Evolutionary conservation across 805 yeast species (phyloP).

Genomic region (Kuraishia ogatae): DNA sequence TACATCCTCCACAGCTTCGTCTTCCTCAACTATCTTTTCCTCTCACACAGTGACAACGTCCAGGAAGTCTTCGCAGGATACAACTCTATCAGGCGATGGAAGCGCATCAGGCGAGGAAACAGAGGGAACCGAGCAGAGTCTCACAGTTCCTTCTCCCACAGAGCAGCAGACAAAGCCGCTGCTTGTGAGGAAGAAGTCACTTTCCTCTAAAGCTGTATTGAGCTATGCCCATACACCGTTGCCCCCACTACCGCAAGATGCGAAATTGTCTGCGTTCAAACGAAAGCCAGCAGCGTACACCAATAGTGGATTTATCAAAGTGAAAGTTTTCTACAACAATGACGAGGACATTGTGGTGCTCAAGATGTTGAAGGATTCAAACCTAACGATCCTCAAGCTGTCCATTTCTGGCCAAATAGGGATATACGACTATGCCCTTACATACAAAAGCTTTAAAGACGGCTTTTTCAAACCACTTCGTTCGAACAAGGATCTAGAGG

Average conservation of each 20-base stretch:
- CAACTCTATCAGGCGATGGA: not conserved
- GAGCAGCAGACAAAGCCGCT: not conserved
- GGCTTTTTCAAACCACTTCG: slow-evolving; percentile 11
- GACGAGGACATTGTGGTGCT: slow-evolving; percentile 8
- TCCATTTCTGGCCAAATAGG: slow-evolving; percentile 6
- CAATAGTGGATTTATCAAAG: not conserved
- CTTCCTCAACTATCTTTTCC: not conserved
- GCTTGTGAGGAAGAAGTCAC: not conserved
- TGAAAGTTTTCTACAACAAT: slow-evolving; percentile 1
- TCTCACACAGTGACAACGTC: not conserved
- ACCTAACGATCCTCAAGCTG: slow-evolving; percentile 7
- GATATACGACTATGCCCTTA: slow-evolving; percentile 7
- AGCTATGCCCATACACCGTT: not conserved
- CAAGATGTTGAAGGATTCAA: slow-evolving; percentile 8
- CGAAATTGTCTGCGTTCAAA: not conserved
- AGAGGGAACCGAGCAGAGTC: not conserved
- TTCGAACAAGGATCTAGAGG: slow-evolving; percentile 10
- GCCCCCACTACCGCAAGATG: not conserved
- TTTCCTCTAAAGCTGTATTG: not conserved
- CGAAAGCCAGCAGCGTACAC: not conserved
- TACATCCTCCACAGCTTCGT: not conserved
- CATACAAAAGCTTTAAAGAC: slow-evolving; percentile 10
- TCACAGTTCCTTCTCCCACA: not conserved
- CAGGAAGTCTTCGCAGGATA: not conserved
- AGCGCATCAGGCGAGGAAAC: not conserved